Base-by-base conservation (phyloP, 495 filamentous ascomycete genomes). In the Tuber melanosporum region DNA sequence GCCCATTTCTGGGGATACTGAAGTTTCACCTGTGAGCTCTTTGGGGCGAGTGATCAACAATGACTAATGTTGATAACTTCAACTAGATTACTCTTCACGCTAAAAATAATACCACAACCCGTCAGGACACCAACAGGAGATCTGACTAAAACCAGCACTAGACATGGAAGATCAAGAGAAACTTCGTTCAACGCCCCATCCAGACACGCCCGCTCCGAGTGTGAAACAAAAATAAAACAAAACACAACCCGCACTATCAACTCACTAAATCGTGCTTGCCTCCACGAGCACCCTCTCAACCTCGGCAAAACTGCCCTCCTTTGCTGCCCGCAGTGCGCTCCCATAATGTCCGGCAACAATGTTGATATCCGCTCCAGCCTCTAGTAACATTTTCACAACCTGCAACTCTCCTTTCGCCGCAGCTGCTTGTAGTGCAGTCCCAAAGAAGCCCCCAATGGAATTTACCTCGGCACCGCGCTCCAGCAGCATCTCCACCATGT, bases 391-490 rank as follows among this genome's bases (percentile, higher is more conserved):
- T 10, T 75, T 70, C 57, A 81, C 74, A n/a, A 79, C 47, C 36
- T 72, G 47, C 17, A 42, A 3, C 66, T 74, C 32, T 6, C 78
- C 70, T 19, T 42, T 20, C 1, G n/a, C 44, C 32, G 71, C 57
- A 36, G 73, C 73, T 66, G 73, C 73, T 19, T 74, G 73, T 19
- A 74, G 36, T 14, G n/a, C 73, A 19, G 36, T 62, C 26, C 73
- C 45, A n/a, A 42, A 66, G 44, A 57, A 39, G 10, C 73, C 73
- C 22, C 73, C 73, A 14, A 22, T 19, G 8, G 73, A 49, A 41
- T 57, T 74, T 83, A 81, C 73, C 81, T 84, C 26, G 10, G 73
- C 73, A 26, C 70, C 49, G 39, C 41, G 70, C 12, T 75, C 69
- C 32, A 75, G 41, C 32, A 76, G 22, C 46, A 43, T 32, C n/a